Conservation (phyloP, 2,329 filamentous ascomycete species). For the Diaporthe helianthi region DNA sequence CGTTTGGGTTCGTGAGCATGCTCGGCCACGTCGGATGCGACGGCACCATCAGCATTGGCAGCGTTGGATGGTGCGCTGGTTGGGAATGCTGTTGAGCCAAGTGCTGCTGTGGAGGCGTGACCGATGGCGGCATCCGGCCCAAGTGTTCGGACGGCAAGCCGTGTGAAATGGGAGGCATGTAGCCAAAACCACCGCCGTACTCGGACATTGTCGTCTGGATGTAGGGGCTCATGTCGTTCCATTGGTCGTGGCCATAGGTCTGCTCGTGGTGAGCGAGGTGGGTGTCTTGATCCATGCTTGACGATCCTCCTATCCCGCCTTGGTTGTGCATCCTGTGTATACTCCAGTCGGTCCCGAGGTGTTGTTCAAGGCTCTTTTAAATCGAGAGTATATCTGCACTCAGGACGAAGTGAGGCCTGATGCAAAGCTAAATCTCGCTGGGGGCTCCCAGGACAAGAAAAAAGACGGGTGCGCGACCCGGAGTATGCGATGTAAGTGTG, state of each 20-base stretch:
- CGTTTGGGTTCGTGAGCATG: conserved; percentile 76
- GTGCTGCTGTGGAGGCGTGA: conserved; percentile 60
- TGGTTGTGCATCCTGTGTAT: conserved; percentile 52
- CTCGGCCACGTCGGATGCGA: conserved; percentile 77
- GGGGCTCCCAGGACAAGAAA: background rate
- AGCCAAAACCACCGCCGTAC: conserved; percentile 68
- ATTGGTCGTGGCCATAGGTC: conserved; percentile 54
- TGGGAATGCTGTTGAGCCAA: conserved; percentile 58
- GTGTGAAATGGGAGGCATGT: conserved; percentile 59
- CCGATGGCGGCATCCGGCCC: conserved; percentile 61
- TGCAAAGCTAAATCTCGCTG: conserved; percentile 35
- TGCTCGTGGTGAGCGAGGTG: conserved; percentile 52
- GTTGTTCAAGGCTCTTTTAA: background rate
- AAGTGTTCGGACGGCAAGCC: conserved; percentile 59
- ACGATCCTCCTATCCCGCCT: conserved; percentile 49
- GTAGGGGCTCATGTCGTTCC: conserved; percentile 67
- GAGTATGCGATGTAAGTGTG: conserved; percentile 40
- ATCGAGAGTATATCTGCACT: background rate
- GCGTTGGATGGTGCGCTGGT: conserved; percentile 55
- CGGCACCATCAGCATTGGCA: conserved; percentile 77
- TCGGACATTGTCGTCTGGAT: conserved; percentile 75
- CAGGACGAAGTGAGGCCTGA: background rate
- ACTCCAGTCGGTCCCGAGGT: conserved; percentile 17
- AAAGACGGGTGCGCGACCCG: conserved; percentile 30
- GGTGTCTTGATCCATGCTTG: conserved; percentile 55